phyloP scores from a whole-genome alignment of 148 eudicot species.

The Silene conica region DNA sequence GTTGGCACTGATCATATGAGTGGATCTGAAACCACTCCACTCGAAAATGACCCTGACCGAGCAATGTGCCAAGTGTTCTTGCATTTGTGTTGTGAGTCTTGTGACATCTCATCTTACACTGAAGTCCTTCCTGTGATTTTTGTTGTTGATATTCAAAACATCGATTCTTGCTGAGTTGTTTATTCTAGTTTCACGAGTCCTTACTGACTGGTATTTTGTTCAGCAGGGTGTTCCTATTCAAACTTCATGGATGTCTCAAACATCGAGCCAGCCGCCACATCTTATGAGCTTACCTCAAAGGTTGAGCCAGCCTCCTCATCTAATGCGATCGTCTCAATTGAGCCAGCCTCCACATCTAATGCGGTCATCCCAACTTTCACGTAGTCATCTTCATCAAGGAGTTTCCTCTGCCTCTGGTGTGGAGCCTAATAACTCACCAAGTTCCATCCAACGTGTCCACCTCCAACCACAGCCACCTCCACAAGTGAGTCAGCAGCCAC shows the following conservation, averaged over 20 bases:
- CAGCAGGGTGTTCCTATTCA: conserved; percentile 30
- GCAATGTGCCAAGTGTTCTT: neutral
- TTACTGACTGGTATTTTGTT: conserved; percentile 14
- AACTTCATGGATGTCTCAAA: conserved; percentile 30
- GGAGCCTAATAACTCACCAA: conserved; percentile 15
- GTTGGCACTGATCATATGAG: too few relatives aligned
- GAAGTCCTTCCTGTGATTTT: neutral
- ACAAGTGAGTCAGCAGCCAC: conserved; percentile 28
- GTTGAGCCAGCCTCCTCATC: conserved; percentile 41
- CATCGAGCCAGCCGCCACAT: conserved; percentile 35
- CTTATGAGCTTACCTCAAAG: conserved; percentile 26
- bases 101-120: neutral
- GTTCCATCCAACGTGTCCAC: conserved; percentile 32
- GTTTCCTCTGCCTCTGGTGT: conserved; percentile 16
- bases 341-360: conserved; percentile 39
- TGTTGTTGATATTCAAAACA: neutral
- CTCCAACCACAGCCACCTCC: conserved; percentile 29
- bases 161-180: neutral
- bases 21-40: too few relatives aligned
- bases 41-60: too few relatives aligned
- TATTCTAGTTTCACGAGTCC: neutral
- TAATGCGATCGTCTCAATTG: conserved; percentile 35
- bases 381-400: conserved; percentile 31
- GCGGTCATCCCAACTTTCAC: conserved; percentile 33
- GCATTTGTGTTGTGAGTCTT: neutral